These are phyloP conservation scores for Monsonia emarginata DNA, from an alignment of 441 rosid species.

Conservation along the genomic window DNA sequence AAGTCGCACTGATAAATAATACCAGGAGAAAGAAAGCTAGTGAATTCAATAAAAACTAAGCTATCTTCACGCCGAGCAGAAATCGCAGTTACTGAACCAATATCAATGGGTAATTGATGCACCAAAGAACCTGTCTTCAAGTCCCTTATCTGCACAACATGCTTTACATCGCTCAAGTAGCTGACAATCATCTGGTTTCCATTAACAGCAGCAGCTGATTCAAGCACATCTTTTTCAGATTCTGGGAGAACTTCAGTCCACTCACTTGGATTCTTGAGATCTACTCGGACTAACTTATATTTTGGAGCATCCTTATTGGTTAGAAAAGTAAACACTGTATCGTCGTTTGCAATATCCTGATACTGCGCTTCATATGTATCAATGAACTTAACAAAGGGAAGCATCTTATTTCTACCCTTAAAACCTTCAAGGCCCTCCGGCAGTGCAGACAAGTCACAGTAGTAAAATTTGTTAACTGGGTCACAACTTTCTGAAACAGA, in stretches of 20 bases:
- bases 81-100: slow-evolving; percentile 61
- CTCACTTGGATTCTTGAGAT: slow-evolving; percentile 57
- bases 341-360: slow-evolving; percentile 64
- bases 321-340: slow-evolving; percentile 55
- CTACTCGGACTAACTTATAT: slow-evolving; percentile 72
- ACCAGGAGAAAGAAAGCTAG: slow-evolving; percentile 82
- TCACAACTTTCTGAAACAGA: slow-evolving; percentile 53
- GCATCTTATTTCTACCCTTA: slow-evolving; percentile 40
- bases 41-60: slow-evolving; percentile 51
- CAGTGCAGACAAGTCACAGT: slow-evolving; percentile 64
- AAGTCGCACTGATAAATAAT: slow-evolving; percentile 73
- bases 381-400: slow-evolving; percentile 67
- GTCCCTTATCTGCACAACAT: slow-evolving; percentile 71
- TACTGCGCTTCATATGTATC: slow-evolving; percentile 65
- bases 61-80: slow-evolving; percentile 63
- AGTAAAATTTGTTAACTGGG: slow-evolving; percentile 79
- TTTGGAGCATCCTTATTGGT: slow-evolving; percentile 82
- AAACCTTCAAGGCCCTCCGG: slow-evolving; percentile 60
- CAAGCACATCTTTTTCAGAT: slow-evolving; percentile 69
- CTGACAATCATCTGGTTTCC: slow-evolving; percentile 54
- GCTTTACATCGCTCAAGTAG: slow-evolving; percentile 85
- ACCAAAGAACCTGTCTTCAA: slow-evolving; percentile 61
- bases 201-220: slow-evolving; percentile 61
- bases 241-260: slow-evolving; percentile 77
- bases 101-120: slow-evolving; percentile 65